phyloP scores from a whole-genome alignment of 108 stramenopile species.

The Nitzschia palea region DNA sequence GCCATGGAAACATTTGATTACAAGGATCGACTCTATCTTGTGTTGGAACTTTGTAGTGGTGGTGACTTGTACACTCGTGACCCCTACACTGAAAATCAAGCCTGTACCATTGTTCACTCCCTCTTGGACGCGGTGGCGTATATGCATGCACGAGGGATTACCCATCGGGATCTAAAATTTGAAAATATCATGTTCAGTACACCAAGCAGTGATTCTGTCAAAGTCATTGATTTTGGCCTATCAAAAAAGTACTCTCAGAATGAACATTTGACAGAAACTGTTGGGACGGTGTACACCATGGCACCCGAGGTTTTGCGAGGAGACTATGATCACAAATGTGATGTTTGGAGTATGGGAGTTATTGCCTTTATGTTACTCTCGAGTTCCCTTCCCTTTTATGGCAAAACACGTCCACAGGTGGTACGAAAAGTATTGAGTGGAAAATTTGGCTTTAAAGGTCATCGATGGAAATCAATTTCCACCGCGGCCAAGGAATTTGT shows the following conservation, averaged over 20 bases:
- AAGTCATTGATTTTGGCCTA: conserved; percentile 87
- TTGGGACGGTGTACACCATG: conserved; percentile 81
- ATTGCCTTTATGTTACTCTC: conserved; percentile 75
- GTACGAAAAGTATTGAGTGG: conserved; percentile 48
- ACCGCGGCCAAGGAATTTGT: conserved; percentile 50
- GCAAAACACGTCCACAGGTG: conserved; percentile 51
- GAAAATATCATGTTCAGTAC: conserved; percentile 83
- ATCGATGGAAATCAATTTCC: conserved; percentile 46
- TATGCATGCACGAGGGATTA: conserved; percentile 78
- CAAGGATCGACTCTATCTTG: conserved; percentile 31
- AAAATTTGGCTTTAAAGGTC: conserved; percentile 43
- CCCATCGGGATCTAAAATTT: conserved; percentile 87
- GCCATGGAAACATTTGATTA: conserved; percentile 76
- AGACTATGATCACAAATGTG: conserved; percentile 60
- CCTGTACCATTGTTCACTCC: conserved; percentile 43
- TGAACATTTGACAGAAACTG: conserved; percentile 53
- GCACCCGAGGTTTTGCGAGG: conserved; percentile 84
- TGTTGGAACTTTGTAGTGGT: conserved; percentile 70
- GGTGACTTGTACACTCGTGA: conserved; percentile 76
- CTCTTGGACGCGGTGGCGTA: conserved; percentile 71
- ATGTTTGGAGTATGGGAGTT: conserved; percentile 84
- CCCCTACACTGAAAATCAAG: conserved; percentile 80
- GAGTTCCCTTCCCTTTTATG: conserved; percentile 74
- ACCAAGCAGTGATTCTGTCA: conserved; percentile 8
- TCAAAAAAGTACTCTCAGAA: conserved; percentile 48